Percentiles rank a stretch among this genome's conserved stretches.
phyloP scores from a whole-genome alignment of 495 filamentous ascomycete genomes.

The Penicillium atrosanguineum region DNA sequence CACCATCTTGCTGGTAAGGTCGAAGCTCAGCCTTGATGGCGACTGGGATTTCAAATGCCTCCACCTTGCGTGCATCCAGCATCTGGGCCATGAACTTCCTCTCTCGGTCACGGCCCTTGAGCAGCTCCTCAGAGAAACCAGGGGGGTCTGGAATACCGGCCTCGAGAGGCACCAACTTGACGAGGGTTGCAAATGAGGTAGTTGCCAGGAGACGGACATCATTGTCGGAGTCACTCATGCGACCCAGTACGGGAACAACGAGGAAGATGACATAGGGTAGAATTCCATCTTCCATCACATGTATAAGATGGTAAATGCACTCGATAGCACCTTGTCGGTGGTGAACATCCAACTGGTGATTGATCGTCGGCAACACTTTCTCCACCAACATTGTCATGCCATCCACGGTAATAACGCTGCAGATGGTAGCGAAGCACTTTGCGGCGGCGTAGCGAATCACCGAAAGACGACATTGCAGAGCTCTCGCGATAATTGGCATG shows the following conservation, averaged over 20 bases:
- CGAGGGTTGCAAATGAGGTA: constrained; percentile 93
- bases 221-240: constrained; percentile 99
- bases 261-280: constrained; percentile 98
- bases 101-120: constrained; percentile 87
- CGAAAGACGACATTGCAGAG: constrained; percentile 79
- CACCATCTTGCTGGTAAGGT: constrained; percentile 96
- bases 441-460: constrained; percentile 95
- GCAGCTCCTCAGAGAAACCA: constrained; percentile 80
- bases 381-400: constrained; percentile 96
- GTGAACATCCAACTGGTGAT: constrained; percentile 78
- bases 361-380: constrained; percentile 85
- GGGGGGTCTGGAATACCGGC: constrained; percentile 96
- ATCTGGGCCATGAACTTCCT: constrained; percentile 96
- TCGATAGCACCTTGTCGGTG: constrained; percentile 92
- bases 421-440: constrained; percentile 95
- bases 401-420: constrained; percentile 90
- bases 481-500: constrained; percentile 83
- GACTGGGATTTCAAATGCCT: constrained; percentile 89
- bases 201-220: constrained; percentile 92
- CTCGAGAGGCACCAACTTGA: constrained; percentile 98
- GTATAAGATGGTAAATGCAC: constrained; percentile 90
- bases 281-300: constrained; percentile 96
- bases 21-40: constrained; percentile 94
- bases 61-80: constrained; percentile 92
- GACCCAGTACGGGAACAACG: constrained; percentile 93